Evolutionary conservation across 805 yeast genomes (phyloP).

Genomic region (Jamesozyma gamospora): DNA sequence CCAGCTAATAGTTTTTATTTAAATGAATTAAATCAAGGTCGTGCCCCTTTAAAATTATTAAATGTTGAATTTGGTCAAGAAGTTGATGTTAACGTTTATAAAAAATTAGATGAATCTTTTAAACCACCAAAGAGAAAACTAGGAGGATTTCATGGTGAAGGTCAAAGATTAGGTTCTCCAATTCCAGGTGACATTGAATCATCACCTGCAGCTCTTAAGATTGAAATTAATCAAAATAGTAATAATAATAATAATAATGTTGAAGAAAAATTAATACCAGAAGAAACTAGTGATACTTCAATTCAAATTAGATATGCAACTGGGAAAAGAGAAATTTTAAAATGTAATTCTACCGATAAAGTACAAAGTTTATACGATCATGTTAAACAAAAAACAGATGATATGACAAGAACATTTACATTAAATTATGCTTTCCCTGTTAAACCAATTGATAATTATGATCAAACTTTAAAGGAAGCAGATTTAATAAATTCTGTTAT

Average conservation of each 20-base stretch:
- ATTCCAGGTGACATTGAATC: slow-evolving; percentile 55
- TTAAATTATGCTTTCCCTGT: slow-evolving; percentile 79
- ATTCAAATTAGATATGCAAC: slow-evolving; percentile 79
- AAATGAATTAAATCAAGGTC: slow-evolving; percentile 73
- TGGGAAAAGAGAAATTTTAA: slow-evolving; percentile 59
- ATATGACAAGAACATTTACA: slow-evolving; percentile 43
- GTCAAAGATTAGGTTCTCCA: slow-evolving; percentile 83
- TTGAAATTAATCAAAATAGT: too few species aligned
- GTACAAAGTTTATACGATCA: slow-evolving; percentile 59
- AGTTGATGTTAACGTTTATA: slow-evolving; percentile 81
- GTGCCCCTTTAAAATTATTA: slow-evolving; percentile 79
- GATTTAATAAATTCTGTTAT: slow-evolving; percentile 77
- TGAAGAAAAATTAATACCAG: slow-evolving; percentile 12
- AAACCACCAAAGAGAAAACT: slow-evolving; percentile 50
- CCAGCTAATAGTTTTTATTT: slow-evolving; percentile 75
- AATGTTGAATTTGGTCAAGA: slow-evolving; percentile 85
- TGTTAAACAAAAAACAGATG: slow-evolving; percentile 41
- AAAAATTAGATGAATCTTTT: slow-evolving; percentile 73
- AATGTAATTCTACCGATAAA: slow-evolving; percentile 55
- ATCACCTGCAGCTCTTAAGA: not conserved
- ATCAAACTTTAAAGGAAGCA: slow-evolving; percentile 56
- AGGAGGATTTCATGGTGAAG: slow-evolving; percentile 69
- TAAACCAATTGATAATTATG: slow-evolving; percentile 51
- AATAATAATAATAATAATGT: too few species aligned
- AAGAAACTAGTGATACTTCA: slow-evolving; percentile 51